Evolutionary conservation across 805 yeast genomes (phyloP).

Genomic region (Kurtzmaniella fragi): DNA sequence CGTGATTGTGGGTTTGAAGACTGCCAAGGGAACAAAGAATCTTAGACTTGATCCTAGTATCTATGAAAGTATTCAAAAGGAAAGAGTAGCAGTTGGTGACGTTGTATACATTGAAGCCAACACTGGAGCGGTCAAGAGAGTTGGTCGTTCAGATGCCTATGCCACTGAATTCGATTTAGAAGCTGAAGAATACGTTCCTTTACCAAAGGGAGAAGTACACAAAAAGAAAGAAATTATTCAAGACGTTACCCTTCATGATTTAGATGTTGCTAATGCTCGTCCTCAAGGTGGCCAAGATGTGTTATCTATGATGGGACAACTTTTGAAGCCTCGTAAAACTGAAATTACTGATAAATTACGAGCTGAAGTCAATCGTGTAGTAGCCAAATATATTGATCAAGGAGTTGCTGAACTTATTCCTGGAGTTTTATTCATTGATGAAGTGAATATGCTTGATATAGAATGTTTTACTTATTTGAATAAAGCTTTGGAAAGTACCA

Average conservation of each 20-base stretch:
- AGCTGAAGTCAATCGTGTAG: conserved; percentile 91
- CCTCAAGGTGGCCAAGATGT: conserved; percentile 98
- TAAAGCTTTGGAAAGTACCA: conserved; percentile 85
- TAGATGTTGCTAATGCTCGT: conserved; percentile 93
- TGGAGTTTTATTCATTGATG: conserved; percentile 96
- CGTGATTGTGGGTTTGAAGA: conserved; percentile 88
- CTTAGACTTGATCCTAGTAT: conserved; percentile 87
- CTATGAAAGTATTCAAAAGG: conserved; percentile 92
- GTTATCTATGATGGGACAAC: conserved; percentile 93
- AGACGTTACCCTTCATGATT: conserved; percentile 93
- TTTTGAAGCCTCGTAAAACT: conserved; percentile 92
- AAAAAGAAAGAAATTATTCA: conserved; percentile 97
- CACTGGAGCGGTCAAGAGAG: conserved; percentile 95
- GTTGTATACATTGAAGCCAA: conserved; percentile 96
- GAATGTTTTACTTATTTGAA: conserved; percentile 95
- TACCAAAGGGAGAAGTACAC: conserved; percentile 98
- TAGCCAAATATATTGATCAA: conserved; percentile 92
- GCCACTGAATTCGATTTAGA: conserved; percentile 98
- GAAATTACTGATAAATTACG: conserved; percentile 95
- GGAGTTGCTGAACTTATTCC: conserved; percentile 98
- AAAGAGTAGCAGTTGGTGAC: conserved; percentile 91
- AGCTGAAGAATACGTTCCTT: conserved; percentile 97
- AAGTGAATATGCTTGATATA: conserved; percentile 96
- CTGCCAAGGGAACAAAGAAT: conserved; percentile 87
- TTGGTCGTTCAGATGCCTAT: conserved; percentile 97